phyloP scores from a whole-genome alignment of 2,329 filamentous ascomycete genomes.

The Balansia obtecta region DNA sequence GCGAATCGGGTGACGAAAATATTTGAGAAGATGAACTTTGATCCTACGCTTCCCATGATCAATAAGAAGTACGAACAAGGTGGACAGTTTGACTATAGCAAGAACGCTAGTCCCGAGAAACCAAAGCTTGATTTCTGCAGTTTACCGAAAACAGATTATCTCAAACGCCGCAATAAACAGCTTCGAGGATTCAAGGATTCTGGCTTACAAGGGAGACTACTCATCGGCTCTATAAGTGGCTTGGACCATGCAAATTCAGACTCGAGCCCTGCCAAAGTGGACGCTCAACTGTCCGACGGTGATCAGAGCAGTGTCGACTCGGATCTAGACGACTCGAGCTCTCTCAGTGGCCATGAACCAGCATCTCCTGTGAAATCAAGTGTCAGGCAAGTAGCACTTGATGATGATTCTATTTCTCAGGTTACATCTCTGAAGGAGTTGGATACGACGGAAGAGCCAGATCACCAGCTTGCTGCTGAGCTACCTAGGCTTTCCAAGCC shows the following conservation, averaged over 20 bases:
- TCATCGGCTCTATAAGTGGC: conserved; percentile 16
- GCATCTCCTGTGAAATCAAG: conserved; percentile 37
- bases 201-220: conserved; percentile 10
- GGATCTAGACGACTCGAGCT: conserved; percentile 42
- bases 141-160: conserved; percentile 34
- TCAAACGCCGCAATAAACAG: conserved; percentile 33
- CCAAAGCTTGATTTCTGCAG: conserved; percentile 18
- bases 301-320: conserved; percentile 40
- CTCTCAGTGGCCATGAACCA: conserved; percentile 36
- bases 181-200: conserved; percentile 22
- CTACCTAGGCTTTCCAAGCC: conserved; percentile 35
- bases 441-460: conserved; percentile 32
- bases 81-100: conserved; percentile 37
- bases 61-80: conserved; percentile 47
- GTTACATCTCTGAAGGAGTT: conserved; percentile 38
- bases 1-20: conserved; percentile 29
- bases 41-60: conserved; percentile 37
- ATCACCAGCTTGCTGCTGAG: conserved; percentile 35
- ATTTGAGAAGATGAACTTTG: conserved; percentile 43
- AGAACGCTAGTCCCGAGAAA: conserved; percentile 19
- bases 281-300: conserved; percentile 27
- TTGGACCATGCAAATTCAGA: conserved; percentile 14
- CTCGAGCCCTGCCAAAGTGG: conserved; percentile 25
- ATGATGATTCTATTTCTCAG: conserved; percentile 42
- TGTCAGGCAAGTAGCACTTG: conserved; percentile 25